phyloP scores from a whole-genome alignment of 2,329 filamentous ascomycete species.

The Aspergillus novofumigatus region DNA sequence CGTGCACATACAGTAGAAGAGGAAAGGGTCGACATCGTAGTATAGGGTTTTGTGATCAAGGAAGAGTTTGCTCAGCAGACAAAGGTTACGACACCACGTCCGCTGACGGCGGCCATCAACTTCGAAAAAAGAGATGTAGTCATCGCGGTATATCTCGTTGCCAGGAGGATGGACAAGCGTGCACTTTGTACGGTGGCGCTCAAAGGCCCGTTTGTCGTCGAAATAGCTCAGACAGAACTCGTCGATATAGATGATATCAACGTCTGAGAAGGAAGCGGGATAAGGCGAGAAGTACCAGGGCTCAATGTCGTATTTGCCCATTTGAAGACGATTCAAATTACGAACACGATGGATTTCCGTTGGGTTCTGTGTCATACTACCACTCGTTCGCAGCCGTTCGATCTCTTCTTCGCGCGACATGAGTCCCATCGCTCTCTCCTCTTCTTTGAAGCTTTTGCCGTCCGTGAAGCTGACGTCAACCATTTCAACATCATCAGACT shows the following conservation, averaged over 20 bases:
- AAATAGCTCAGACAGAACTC: constrained; percentile 96
- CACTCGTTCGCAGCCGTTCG: constrained; percentile 87
- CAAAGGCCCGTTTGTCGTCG: constrained; percentile 75
- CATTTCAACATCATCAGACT: constrained; percentile 43
- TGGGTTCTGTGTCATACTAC: constrained; percentile 98
- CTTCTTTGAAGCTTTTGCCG: constrained; percentile 32
- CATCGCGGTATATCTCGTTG: constrained; percentile 95
- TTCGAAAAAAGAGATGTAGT: constrained; percentile 90
- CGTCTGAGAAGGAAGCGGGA: constrained; percentile 79
- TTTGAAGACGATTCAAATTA: constrained; percentile 90
- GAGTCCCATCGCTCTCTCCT: constrained; percentile 33
- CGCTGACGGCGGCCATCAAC: constrained; percentile 96
- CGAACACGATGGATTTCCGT: constrained; percentile 93
- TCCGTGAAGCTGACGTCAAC: constrained; percentile 33
- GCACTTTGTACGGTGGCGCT: constrained; percentile 84
- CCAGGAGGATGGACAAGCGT: constrained; percentile 87
- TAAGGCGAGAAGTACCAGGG: constrained; percentile 99
- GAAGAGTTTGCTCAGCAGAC: constrained; percentile 91
- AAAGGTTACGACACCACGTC: constrained; percentile 98
- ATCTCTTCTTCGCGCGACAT: constrained; percentile 81
- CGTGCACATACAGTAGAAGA: constrained; percentile 96
- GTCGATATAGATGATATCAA: constrained; percentile 91
- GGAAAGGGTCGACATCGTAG: constrained; percentile 94
- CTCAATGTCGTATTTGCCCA: constrained; percentile 86
- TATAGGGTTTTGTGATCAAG: constrained; percentile 98